These are phyloP conservation scores for Laetiporus sulphureus DNA, from an alignment of 1,284 basidiomycete genomes.

Conservation along the genomic window DNA sequence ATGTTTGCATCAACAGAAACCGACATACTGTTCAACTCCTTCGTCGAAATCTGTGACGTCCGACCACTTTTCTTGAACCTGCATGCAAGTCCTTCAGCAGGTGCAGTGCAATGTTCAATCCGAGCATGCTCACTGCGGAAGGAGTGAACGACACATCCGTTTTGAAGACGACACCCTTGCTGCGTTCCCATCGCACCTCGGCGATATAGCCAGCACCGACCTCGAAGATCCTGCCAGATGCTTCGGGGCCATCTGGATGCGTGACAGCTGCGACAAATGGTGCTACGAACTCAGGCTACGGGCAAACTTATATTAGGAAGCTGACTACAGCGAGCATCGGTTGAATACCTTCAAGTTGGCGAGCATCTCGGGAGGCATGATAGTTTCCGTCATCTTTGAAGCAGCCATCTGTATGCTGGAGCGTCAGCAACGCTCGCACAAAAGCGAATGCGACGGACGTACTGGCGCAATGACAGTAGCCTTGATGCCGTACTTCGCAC, in stretches of 20 bases:
- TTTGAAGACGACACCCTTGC: conserved; percentile 85
- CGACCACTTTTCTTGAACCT: conserved; percentile 79
- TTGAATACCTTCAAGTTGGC: conserved; percentile 71
- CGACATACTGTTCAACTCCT: conserved; percentile 63
- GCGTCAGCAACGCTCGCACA: neutral
- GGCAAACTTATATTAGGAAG: neutral
- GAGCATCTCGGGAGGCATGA: conserved; percentile 98
- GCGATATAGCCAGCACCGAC: conserved; percentile 92
- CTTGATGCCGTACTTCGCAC: conserved; percentile 90
- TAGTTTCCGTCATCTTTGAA: conserved; percentile 88
- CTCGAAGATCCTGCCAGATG: conserved; percentile 88
- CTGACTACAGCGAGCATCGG: conserved; percentile 2
- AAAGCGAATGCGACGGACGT: conserved; percentile 20
- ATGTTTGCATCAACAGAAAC: too few species aligned
- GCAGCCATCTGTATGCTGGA: conserved; percentile 67
- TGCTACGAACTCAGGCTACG: conserved; percentile 85
- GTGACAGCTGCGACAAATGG: conserved; percentile 81
- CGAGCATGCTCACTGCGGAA: conserved; percentile 66
- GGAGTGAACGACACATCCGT: conserved; percentile 91
- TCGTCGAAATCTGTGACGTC: conserved; percentile 81
- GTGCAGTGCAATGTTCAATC: too few species aligned
- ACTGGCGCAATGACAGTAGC: conserved; percentile 88
- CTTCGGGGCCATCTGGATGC: conserved; percentile 77
- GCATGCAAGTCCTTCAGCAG: neutral
- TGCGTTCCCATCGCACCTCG: conserved; percentile 91